Evolutionary conservation across 2,329 filamentous ascomycete species (phyloP), one percentile per base, ranked within the genome.

Genomic region (Diaporthe nobilis): DNA sequence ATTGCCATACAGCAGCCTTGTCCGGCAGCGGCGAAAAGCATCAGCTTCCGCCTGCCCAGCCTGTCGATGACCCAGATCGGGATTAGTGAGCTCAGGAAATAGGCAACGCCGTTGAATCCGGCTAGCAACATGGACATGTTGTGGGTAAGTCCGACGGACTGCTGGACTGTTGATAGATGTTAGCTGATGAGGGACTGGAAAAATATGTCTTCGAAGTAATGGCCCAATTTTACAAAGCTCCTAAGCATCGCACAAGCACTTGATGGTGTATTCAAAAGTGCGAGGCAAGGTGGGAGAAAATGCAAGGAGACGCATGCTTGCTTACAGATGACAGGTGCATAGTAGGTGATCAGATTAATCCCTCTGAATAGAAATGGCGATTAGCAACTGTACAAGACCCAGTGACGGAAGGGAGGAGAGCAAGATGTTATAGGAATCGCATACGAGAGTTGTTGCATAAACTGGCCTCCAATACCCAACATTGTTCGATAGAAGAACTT

Each of bases 41-140:
- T 15, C 78, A 75, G 73, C 17, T 70, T 80, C 65, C 81, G 81
- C 9, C 81, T 31, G 22, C 92, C 92, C 4, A 92, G 89, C 1
- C 90, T 88, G 82, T 94, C 92, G 53, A 93, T 91, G 34, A 93
- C 86, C 81, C 91, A 91, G 28, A 89, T 86, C 1, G 88, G 86
- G 1, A 87, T 87, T 89, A 92, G 90, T 5, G 92, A 92, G 0
- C 89, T 84, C 81, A 90, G 85, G 76, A 88, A 85, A 80, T 90
- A 90, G 57, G 84, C 83, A 1, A 83, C 84, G 10, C 87, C 86
- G 78, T 88, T 88, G 76, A 89, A 86, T 2, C 91, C 89, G 1
- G 87, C 90, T n/a, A 88, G 81, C 47, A 90, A 91, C 12, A 92
- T 86, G 0, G 93, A 89, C 47, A 90, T 84, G 67, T 90, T 86